Percentiles rank a stretch among this genome's conserved stretches.
phyloP scores from a whole-genome alignment of 2,329 filamentous ascomycete genomes.

The Trichoderma harzianum region DNA sequence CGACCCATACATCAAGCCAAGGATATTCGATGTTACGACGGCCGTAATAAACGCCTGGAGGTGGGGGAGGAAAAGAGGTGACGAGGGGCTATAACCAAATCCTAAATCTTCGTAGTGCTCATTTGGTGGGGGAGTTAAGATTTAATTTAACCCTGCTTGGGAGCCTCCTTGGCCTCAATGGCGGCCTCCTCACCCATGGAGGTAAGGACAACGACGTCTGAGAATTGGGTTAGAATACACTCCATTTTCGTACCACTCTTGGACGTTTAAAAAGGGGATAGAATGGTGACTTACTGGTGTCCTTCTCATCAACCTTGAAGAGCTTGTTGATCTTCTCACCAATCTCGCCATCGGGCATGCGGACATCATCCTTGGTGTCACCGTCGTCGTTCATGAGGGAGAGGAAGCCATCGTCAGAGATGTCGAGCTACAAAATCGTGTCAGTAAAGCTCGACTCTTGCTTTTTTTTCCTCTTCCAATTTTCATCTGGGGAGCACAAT shows the following conservation, averaged over 20 bases:
- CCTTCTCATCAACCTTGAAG: conserved; percentile 81
- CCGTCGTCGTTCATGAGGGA: conserved; percentile 88
- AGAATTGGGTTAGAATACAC: conserved; percentile 22
- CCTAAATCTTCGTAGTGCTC: conserved; percentile 24
- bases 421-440: conserved; percentile 64
- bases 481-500: conserved; percentile 6
- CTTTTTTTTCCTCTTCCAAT: background rate
- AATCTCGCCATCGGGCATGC: conserved; percentile 83
- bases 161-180: conserved; percentile 93
- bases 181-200: conserved; percentile 94
- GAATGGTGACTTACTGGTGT: conserved; percentile 70
- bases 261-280: background rate
- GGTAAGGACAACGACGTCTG: conserved; percentile 88
- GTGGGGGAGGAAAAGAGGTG: conserved; percentile 23
- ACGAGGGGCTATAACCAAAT: conserved; percentile 28
- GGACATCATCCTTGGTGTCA: conserved; percentile 90
- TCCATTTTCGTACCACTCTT: background rate
- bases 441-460: background rate
- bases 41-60: conserved; percentile 31
- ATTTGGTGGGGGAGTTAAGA: conserved; percentile 5
- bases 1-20: conserved; percentile 40
- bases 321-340: conserved; percentile 81
- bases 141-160: conserved; percentile 33
- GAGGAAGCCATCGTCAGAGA: conserved; percentile 91
- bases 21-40: conserved; percentile 35